These are phyloP conservation scores for Lecanicillium sp. DNA, from an alignment of 2,329 filamentous ascomycete genomes.

Conservation along the genomic window DNA sequence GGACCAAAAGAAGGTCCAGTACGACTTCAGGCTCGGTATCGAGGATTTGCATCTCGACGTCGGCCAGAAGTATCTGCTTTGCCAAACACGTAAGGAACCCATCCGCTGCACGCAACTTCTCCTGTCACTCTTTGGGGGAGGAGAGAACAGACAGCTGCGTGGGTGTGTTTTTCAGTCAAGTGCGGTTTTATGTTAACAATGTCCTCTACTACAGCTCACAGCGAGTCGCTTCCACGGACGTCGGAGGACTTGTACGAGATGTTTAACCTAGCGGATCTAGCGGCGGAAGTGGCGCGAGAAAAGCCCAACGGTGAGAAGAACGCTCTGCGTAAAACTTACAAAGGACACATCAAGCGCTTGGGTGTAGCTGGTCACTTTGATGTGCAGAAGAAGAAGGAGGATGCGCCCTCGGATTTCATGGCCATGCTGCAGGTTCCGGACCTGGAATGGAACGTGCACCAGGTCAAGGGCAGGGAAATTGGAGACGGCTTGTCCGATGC, in stretches of 20 bases:
- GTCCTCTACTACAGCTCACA: slow-evolving; percentile 34
- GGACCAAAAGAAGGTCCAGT: slow-evolving; percentile 55
- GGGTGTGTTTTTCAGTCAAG: slow-evolving; percentile 21
- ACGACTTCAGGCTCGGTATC: slow-evolving; percentile 57
- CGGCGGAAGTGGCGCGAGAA: slow-evolving; percentile 55
- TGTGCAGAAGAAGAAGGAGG: slow-evolving; percentile 46
- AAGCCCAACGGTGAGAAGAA: slow-evolving; percentile 63
- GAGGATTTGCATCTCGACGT: slow-evolving; percentile 61
- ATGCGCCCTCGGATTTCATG: slow-evolving; percentile 46
- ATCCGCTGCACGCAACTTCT: slow-evolving; percentile 20
- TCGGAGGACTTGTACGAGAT: slow-evolving; percentile 54
- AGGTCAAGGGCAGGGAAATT: slow-evolving; percentile 50
- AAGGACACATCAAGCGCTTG: slow-evolving; percentile 60
- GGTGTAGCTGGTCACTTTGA: slow-evolving; percentile 59
- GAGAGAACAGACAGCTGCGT: slow-evolving; percentile 22
- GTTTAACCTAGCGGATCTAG: slow-evolving; percentile 51
- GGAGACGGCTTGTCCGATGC: slow-evolving; percentile 44
- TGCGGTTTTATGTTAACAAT: slow-evolving; percentile 15
- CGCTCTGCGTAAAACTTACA: slow-evolving; percentile 61
- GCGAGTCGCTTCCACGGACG: slow-evolving; percentile 40
- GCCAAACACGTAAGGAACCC: slow-evolving; percentile 61
- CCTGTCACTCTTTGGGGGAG: slow-evolving; percentile 15
- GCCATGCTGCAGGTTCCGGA: slow-evolving; percentile 46
- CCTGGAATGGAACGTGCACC: slow-evolving; percentile 50
- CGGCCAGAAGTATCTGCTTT: slow-evolving; percentile 60